A percentile compares a stretch with the other conserved stretches of the same genome.
These are phyloP conservation scores for Gryganskiella cystojenkinii DNA, from an alignment of 192 early-diverging fungal genomes.

Conservation along the genomic window DNA sequence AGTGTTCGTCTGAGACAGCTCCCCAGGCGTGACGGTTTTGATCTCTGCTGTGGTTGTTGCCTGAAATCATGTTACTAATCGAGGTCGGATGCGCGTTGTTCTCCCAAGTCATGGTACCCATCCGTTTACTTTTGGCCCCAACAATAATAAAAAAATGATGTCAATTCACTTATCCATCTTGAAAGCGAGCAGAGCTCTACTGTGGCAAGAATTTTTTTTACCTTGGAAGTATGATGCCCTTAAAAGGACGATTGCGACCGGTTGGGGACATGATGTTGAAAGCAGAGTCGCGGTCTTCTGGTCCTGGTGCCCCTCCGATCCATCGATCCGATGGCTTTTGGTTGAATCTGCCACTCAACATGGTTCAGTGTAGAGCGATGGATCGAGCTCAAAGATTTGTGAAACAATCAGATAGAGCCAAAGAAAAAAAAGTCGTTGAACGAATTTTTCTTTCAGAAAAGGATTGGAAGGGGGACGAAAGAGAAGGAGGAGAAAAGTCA, in stretches of 20 bases:
- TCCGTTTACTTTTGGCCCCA: not conserved
- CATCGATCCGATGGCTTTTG: conserved; percentile 17
- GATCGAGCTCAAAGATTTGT: not conserved
- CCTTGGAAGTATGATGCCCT: conserved; percentile 16
- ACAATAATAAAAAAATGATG: no score
- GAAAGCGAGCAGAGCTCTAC: no score
- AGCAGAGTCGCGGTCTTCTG: conserved; percentile 26
- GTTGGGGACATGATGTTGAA: conserved; percentile 46
- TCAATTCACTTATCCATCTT: no score
- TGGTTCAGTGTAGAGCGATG: not conserved
- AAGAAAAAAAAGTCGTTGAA: no score
- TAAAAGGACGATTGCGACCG: conserved; percentile 29
- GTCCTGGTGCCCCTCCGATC: not conserved
- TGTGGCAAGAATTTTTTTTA: not conserved
- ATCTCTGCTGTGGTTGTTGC: not conserved
- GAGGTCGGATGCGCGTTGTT: conserved; percentile 2
- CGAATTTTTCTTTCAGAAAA: no score
- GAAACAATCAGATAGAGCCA: no score
- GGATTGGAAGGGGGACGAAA: not conserved
- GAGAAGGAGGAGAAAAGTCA: not conserved
- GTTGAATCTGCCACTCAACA: conserved; percentile 21
- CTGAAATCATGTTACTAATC: conserved; percentile 3
- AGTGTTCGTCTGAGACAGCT: not conserved
- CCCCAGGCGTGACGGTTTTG: not conserved
- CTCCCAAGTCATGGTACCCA: not conserved